These are phyloP conservation scores for Colletotrichum liaoningense DNA, from an alignment of 2,329 filamentous ascomycete genomes.

Conservation along the genomic window DNA sequence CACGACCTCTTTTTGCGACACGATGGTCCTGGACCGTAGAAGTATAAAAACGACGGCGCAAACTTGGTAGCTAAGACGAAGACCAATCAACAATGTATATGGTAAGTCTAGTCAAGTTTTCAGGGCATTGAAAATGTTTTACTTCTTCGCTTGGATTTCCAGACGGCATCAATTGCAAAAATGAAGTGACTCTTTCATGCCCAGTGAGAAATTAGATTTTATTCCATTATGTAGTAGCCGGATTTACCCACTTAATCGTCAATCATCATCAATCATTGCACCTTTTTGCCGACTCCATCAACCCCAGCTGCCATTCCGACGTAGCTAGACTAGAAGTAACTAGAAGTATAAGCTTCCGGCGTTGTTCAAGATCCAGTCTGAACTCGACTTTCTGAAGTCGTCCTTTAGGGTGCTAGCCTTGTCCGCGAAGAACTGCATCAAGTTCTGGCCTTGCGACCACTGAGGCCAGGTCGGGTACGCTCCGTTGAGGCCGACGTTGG, in stretches of 20 bases:
- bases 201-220: neutral
- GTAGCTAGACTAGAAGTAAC: neutral
- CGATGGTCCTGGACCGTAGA: no score
- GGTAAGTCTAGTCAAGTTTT: no score
- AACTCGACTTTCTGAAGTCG: constrained; percentile 50
- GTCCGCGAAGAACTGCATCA: constrained; percentile 60
- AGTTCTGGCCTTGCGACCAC: constrained; percentile 57
- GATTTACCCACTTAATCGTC: neutral
- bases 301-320: neutral
- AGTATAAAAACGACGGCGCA: no score
- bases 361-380: constrained; percentile 39
- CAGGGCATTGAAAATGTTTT: no score
- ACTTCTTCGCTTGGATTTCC: no score
- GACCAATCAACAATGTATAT: no score
- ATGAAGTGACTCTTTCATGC: no score
- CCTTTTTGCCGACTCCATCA: neutral
- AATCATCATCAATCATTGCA: constrained; percentile 1
- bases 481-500: constrained; percentile 66
- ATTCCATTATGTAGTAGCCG: neutral
- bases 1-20: neutral
- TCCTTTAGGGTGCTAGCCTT: constrained; percentile 48
- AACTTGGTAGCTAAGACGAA: no score
- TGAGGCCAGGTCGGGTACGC: constrained; percentile 53
- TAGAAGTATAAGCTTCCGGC: constrained; percentile 1
- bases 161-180: no score